phyloP scores from a whole-genome alignment of 371 early-diverging fungal species.

The Chytridiales sp. region DNA sequence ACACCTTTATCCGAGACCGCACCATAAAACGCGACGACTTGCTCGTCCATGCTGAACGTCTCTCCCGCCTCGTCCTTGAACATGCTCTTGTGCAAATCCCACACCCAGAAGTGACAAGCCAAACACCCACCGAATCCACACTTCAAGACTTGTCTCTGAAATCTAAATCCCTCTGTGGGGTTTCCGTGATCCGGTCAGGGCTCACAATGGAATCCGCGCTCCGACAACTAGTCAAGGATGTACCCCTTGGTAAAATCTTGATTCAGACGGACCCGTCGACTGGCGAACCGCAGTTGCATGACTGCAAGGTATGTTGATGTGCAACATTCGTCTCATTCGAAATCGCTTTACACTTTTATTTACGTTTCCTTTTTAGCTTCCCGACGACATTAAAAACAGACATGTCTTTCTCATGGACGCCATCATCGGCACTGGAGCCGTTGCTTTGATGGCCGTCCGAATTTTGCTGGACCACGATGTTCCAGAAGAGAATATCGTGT shows the following conservation, averaged over 20 bases:
- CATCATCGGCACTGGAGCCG: constrained; percentile 68
- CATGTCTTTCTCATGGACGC: constrained; percentile 62
- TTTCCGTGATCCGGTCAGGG: constrained; percentile 79
- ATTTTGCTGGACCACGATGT: constrained; percentile 87
- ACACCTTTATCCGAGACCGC: constrained; percentile 78
- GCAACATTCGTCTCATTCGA: too few relatives aligned
- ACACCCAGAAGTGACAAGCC: neutral
- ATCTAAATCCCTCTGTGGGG: constrained; percentile 62
- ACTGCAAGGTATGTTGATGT: constrained; percentile 49
- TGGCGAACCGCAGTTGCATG: constrained; percentile 82
- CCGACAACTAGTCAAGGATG: constrained; percentile 74
- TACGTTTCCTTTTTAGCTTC: constrained; percentile 38
- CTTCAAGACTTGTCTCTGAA: constrained; percentile 5
- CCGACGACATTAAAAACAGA: constrained; percentile 58
- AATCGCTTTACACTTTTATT: neutral
- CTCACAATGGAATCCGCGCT: constrained; percentile 86
- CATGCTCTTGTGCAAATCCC: constrained; percentile 26
- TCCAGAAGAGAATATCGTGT: constrained; percentile 79
- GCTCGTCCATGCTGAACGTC: constrained; percentile 84
- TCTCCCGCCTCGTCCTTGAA: constrained; percentile 83
- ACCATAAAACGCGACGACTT: constrained; percentile 80
- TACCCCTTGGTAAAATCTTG: constrained; percentile 81
- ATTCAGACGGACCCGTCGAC: constrained; percentile 80
- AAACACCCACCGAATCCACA: neutral
- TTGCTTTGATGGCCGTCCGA: constrained; percentile 89